A percentile compares a stretch with the other conserved stretches of the same genome.
Evolutionary conservation across 306 rosid species (phyloP).

Genomic region (Morella rubra): DNA sequence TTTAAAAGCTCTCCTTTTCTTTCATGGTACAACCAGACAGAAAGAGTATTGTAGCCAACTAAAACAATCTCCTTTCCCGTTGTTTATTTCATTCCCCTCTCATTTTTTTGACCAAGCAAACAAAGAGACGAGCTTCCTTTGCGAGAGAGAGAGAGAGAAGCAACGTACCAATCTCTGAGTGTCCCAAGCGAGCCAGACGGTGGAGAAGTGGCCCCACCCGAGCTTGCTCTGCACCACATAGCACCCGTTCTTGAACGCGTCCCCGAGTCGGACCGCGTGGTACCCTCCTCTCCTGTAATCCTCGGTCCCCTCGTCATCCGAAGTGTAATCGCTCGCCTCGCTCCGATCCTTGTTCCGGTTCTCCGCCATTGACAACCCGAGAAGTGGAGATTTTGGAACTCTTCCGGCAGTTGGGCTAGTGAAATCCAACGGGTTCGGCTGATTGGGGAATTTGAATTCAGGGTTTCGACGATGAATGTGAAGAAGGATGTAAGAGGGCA

Average conservation of each 20-base stretch:
- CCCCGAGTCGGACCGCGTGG: slow-evolving; percentile 90
- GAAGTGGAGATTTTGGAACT: no score
- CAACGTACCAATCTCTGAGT: slow-evolving; percentile 44
- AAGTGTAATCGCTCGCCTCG: slow-evolving; percentile 86
- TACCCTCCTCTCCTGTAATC: slow-evolving; percentile 95
- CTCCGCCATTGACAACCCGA: no score
- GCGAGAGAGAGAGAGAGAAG: slow-evolving; percentile 5
- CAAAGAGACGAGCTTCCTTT: background rate
- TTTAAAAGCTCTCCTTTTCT: no score
- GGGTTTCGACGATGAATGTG: no score
- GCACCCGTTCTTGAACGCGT: slow-evolving; percentile 63
- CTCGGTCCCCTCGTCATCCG: slow-evolving; percentile 97
- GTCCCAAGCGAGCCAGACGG: slow-evolving; percentile 99
- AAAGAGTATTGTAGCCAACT: no score
- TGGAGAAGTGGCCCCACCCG: slow-evolving; percentile 99
- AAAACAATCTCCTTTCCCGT: no score
- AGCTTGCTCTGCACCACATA: slow-evolving; percentile 88
- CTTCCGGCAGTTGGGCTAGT: no score
- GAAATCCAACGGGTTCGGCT: no score
- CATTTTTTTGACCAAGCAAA: background rate
- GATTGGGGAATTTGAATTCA: no score
- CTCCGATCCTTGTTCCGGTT: slow-evolving; percentile 29
- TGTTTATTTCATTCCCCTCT: no score
- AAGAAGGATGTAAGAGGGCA: no score
- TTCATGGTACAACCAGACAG: no score